These are phyloP conservation scores for Juncus effusus DNA, from an alignment of 176 grass and related monocot species.

Conservation along the genomic window DNA sequence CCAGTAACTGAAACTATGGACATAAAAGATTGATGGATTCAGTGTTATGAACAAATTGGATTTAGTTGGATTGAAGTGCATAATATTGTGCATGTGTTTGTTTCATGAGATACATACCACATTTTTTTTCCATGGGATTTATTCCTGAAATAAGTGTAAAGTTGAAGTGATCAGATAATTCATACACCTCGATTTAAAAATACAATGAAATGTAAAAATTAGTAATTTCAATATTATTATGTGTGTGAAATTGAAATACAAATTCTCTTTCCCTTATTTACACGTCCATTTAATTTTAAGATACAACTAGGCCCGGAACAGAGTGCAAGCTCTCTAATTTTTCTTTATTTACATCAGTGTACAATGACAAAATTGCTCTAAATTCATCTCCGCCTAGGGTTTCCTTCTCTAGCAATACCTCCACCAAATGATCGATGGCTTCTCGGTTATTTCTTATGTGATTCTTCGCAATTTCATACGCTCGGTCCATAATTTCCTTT, in stretches of 20 bases:
- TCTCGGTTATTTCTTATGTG: conserved; percentile 52
- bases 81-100: conserved; percentile 53
- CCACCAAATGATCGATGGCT: conserved; percentile 67
- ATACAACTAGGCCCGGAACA: too few relatives aligned
- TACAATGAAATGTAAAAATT: too few relatives aligned
- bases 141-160: conserved; percentile 43
- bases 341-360: conserved; percentile 39
- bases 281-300: too few relatives aligned
- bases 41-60: conserved; percentile 57
- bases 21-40: conserved; percentile 53
- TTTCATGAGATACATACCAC: conserved; percentile 56
- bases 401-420: conserved; percentile 76
- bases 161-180: conserved; percentile 30
- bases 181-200: too few relatives aligned
- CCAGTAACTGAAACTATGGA: not conserved
- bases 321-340: conserved; percentile 12
- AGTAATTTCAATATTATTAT: too few relatives aligned
- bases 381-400: conserved; percentile 72
- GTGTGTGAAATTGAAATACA: not conserved
- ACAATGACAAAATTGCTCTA: conserved; percentile 58
- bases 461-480: conserved; percentile 58
- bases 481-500: conserved; percentile 51
- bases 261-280: too few relatives aligned
- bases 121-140: conserved; percentile 56
- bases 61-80: conserved; percentile 77